These are phyloP conservation scores for Didymella arachidicola DNA, from an alignment of 2,329 filamentous ascomycete species.

Conservation along the genomic window DNA sequence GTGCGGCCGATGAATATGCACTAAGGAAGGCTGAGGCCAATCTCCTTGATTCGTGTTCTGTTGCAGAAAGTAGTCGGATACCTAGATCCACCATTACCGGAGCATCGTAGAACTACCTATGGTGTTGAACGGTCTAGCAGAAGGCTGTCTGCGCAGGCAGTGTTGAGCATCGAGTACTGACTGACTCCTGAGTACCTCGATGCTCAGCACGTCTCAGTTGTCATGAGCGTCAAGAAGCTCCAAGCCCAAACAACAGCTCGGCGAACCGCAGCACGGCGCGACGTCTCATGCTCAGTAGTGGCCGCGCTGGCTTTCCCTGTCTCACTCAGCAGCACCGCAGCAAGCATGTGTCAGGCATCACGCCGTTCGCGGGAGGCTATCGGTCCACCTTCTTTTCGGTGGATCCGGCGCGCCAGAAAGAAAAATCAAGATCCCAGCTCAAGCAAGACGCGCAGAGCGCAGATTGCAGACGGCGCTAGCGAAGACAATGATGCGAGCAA, in stretches of 20 bases:
- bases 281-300: neutral
- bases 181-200: slow-evolving; percentile 3
- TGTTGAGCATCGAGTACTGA: neutral
- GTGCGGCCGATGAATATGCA: slow-evolving; percentile 13
- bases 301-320: slow-evolving; percentile 5
- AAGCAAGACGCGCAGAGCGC: slow-evolving; percentile 12
- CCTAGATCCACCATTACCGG: slow-evolving; percentile 12
- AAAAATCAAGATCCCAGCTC: slow-evolving; percentile 16
- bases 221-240: neutral
- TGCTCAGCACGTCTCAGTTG: slow-evolving; percentile 9
- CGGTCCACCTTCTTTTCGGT: slow-evolving; percentile 18
- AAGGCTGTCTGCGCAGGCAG: slow-evolving; percentile 3
- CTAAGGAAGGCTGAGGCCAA: slow-evolving; percentile 9
- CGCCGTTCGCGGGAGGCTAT: slow-evolving; percentile 21
- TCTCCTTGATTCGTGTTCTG: slow-evolving; percentile 4
- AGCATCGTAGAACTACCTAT: slow-evolving; percentile 12
- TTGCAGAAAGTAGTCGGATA: slow-evolving; percentile 4
- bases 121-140: slow-evolving; percentile 9
- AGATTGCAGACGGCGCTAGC: slow-evolving; percentile 19
- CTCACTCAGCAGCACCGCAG: slow-evolving; percentile 13
- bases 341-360: slow-evolving; percentile 19
- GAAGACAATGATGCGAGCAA: slow-evolving; percentile 17
- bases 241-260: slow-evolving; percentile 7
- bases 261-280: slow-evolving; percentile 6
- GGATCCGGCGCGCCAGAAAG: slow-evolving; percentile 15